Evolutionary conservation across 352 stramenopile genomes (phyloP), one percentile per base, ranked within the genome.

Genomic region (Phytophthora pisi): DNA sequence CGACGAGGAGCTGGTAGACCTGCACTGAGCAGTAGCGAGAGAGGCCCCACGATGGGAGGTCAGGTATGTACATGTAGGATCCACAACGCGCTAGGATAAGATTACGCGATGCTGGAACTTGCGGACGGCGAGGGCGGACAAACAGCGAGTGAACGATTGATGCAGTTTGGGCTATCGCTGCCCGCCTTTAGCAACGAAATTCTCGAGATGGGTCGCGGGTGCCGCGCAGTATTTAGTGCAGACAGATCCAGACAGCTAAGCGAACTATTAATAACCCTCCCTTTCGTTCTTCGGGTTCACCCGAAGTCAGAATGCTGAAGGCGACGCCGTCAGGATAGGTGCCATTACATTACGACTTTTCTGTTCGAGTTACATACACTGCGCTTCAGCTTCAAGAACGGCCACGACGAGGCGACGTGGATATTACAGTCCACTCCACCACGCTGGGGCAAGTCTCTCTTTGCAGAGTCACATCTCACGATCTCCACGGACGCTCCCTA

Each of bases 191-290:
- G 65, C 65, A 54, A 18, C 38, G 38, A 28, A 40, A 36, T 60
- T 40, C 28, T 61, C 31, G 42, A 34, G 65, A 68, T 68, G 59
- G 54, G 53, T 10, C n/a, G 38, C 38, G 34, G 13, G 24, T 61
- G 24, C 10, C 42, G 18, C 16, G 15, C 26, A 59, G 55, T 70
- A 61, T 60, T 70, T 70, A 59, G 62, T 64, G 62, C 62, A 69
- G 62, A 69, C 18, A 36, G 38, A 45, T 45, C 13, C 38, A 45
- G 38, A 3, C 38, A 45, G 38, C 11, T 18, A 18, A 16, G 15
- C 13, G 13, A 45, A 45, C 54, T 38, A 38, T n/a, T n/a, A n/a
- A 0, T 28, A 28, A 38, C 31, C 31, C 31, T 38, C 9, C 7
- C 31, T 38, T 38, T 38, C 31, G 31, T 38, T 38, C 31, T 8